These are phyloP conservation scores for Penicillium sp. DNA, from an alignment of 2,329 filamentous ascomycete species.

Conservation along the genomic window DNA sequence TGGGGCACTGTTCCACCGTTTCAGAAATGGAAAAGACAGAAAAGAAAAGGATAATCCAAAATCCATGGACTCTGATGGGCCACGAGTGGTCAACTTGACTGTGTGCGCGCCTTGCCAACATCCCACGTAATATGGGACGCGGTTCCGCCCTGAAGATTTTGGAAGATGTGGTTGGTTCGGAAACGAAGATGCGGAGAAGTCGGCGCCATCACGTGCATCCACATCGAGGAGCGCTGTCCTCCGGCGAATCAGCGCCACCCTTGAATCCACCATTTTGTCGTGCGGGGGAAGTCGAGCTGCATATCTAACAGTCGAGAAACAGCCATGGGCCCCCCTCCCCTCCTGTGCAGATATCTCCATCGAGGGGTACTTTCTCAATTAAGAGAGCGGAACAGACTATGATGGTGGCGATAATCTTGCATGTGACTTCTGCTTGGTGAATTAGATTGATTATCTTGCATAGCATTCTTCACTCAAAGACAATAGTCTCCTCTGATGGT, in stretches of 20 bases:
- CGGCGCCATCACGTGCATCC: slow-evolving; percentile 14
- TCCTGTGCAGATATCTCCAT: neutral
- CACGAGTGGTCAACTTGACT: too few relatives aligned
- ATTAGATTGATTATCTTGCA: too few relatives aligned
- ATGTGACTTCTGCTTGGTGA: too few relatives aligned
- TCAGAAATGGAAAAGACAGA: too few relatives aligned
- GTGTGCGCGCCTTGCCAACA: too few relatives aligned
- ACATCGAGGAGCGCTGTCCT: slow-evolving; percentile 17
- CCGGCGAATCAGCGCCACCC: slow-evolving; percentile 13
- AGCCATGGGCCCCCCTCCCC: neutral
- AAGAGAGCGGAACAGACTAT: too few relatives aligned
- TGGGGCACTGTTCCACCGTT: too few relatives aligned
- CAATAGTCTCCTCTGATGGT: slow-evolving; percentile 9
- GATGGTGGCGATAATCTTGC: too few relatives aligned
- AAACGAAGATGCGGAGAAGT: neutral
- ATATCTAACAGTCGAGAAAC: neutral
- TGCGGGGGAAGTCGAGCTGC: slow-evolving; percentile 1
- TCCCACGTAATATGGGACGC: neutral
- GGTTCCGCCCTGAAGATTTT: slow-evolving; percentile 1
- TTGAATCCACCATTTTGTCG: neutral
- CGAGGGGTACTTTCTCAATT: neutral
- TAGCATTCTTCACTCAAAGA: too few relatives aligned
- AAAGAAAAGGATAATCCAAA: too few relatives aligned
- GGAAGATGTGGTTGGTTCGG: slow-evolving; percentile 9
- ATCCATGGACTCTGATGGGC: too few relatives aligned